Base-by-base conservation (phyloP, 2,329 filamentous ascomycete species). In the Beauveria australis region DNA sequence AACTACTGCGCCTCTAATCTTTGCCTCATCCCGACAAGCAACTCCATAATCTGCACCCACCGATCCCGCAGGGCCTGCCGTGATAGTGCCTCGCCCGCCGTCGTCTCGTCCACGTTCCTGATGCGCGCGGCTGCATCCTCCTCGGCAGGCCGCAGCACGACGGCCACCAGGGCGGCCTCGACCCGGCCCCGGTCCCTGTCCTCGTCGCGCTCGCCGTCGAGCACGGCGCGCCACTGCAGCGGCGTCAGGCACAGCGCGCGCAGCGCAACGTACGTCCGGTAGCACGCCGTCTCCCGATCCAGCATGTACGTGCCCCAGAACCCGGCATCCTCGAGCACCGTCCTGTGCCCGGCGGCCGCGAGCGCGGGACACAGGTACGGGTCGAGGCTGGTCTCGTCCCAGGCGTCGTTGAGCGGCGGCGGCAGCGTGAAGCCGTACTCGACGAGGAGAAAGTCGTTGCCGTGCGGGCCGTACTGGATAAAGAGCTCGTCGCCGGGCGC, bases 391-490 rank as follows among this genome's bases (percentile, higher is more conserved):
- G 76, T 72, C 67, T 81, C 79, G 53, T 83, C 81, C 75, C 78
- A 82, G n/a, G 71, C 67, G 18, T 71, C 67, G 66, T 83, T 83
- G 26, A 68, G 63, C 61, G 77, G 78, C 26, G 64, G 63, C 10
- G 64, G 65, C 24, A 79, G 69, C n/a, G 76, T 70, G 66, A 82
- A 82, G 26, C 80, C 80, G 67, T 82, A 91, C 73, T 91, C 88
- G 0, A 83, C 80, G 2, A 91, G 81, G 22, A 92, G 71, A 63
- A 88, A 85, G 69, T 91, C 88, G 65, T 89, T 89, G 53, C 79
- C 79, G 70, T 91, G 89, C 3, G 79, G 70, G 10, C 89, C 89
- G 68, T 92, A 92, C 54, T 80, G 82, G 55, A 89, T 84, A 62
- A 81, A 82, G 1, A 91, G 74, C 72, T 92, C 88, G 28, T 88